Percentiles rank a stretch among this genome's conserved stretches.
Evolutionary conservation across 2,329 filamentous ascomycete species (phyloP).

Genomic region (Paecilomyces niveus): DNA sequence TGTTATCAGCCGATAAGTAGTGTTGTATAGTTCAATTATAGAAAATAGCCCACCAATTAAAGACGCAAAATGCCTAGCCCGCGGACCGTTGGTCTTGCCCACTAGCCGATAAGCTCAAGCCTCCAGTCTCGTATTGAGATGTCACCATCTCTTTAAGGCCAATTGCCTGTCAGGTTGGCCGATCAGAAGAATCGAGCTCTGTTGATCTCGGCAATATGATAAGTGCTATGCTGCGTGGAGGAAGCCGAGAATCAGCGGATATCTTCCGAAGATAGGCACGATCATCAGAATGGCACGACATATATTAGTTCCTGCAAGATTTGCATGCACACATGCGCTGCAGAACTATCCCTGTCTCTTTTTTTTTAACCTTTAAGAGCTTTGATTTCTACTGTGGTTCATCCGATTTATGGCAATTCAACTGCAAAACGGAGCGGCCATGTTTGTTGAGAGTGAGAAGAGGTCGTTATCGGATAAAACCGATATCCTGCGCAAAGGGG

Average conservation of each 20-base stretch:
- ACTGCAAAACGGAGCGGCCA: not conserved
- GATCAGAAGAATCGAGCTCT: not conserved
- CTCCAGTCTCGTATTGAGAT: not conserved
- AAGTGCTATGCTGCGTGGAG: not conserved
- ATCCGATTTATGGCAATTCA: not conserved
- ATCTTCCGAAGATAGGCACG: not conserved
- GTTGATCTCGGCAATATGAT: not conserved
- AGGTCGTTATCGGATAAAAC: not conserved
- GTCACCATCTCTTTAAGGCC: not conserved
- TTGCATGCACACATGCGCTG: not conserved
- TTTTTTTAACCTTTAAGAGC: not conserved
- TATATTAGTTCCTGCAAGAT: not conserved
- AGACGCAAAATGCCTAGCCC: slow-evolving; percentile 5
- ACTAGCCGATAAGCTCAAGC: not conserved
- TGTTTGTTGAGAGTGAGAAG: not conserved
- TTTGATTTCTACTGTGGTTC: not conserved
- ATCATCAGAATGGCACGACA: not conserved
- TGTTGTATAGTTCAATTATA: not conserved
- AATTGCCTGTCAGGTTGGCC: not conserved
- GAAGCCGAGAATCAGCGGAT: not conserved
- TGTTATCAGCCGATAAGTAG: not conserved
- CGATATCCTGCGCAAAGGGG: not conserved
- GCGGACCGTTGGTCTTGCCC: not conserved
- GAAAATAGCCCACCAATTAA: not conserved
- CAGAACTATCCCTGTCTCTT: not conserved